A percentile compares a stretch with the other conserved stretches of the same genome.
These are phyloP conservation scores for Elsinoe australis DNA, from an alignment of 2,329 filamentous ascomycete genomes.

Conservation along the genomic window DNA sequence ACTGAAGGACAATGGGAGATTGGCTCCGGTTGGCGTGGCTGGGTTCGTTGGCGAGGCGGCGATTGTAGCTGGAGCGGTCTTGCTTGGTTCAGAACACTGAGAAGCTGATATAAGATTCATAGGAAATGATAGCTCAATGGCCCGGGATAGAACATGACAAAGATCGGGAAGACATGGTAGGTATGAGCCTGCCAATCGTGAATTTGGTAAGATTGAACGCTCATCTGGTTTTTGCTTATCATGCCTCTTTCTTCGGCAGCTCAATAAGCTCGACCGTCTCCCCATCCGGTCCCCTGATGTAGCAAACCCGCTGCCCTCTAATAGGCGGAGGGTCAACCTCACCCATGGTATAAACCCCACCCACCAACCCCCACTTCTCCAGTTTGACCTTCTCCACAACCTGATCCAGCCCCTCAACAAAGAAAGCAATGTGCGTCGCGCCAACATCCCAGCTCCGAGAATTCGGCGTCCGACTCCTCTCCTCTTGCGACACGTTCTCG, in stretches of 20 bases:
- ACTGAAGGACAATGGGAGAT: background rate
- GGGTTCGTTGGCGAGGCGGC: background rate
- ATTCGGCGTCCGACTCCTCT: background rate
- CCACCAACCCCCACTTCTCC: background rate
- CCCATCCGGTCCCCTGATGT: slow-evolving; percentile 8
- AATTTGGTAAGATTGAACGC: too few relatives aligned
- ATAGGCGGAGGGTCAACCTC: background rate
- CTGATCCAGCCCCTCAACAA: slow-evolving; percentile 5
- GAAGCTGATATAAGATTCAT: too few relatives aligned
- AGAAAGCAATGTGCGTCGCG: background rate
- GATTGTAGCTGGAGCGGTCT: background rate
- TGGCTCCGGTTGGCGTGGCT: background rate
- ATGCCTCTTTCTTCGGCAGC: background rate
- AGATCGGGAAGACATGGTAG: too few relatives aligned
- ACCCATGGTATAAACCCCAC: slow-evolving; percentile 1
- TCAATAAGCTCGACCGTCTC: slow-evolving; percentile 10
- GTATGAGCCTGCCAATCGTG: too few relatives aligned
- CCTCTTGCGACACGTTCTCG: background rate
- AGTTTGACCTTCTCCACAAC: background rate
- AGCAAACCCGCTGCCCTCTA: background rate
- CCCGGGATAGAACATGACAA: too few relatives aligned
- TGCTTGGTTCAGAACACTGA: too few relatives aligned
- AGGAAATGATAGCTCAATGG: too few relatives aligned
- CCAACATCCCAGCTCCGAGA: background rate
- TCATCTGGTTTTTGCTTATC: too few relatives aligned